Evolutionary conservation across 164 flowering plant species (phyloP).

Genomic region (Euptelea pleiosperma): DNA sequence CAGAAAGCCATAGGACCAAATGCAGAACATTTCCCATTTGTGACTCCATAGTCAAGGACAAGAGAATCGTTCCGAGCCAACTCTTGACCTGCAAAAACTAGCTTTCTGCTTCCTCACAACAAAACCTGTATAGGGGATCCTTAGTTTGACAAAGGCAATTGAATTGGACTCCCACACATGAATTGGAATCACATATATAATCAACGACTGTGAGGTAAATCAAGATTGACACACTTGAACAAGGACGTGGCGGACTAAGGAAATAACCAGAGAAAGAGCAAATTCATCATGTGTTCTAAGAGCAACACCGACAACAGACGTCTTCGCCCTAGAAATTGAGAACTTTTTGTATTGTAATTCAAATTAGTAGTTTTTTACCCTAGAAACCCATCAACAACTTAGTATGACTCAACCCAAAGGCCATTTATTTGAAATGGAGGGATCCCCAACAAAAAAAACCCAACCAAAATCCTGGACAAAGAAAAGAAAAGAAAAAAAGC

Average conservation of each 20-base stretch:
- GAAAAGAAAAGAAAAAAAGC: background rate
- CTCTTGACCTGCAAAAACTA: conserved; percentile 59
- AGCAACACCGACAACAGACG: conserved; percentile 58
- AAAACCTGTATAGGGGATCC: conserved; percentile 64
- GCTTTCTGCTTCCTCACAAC: conserved; percentile 63
- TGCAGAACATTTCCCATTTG: conserved; percentile 59
- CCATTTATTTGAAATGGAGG: background rate
- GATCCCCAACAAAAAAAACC: too few relatives aligned
- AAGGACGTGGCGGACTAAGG: conserved; percentile 5
- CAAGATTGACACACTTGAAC: conserved; percentile 38
- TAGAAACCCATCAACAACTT: background rate
- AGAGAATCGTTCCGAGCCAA: conserved; percentile 48
- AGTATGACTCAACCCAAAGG: background rate
- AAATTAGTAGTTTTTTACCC: conserved; percentile 5
- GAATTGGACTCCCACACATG: conserved; percentile 69
- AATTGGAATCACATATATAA: conserved; percentile 58
- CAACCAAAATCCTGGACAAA: conserved; percentile 12
- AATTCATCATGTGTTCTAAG: conserved; percentile 37
- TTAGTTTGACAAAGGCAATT: conserved; percentile 64
- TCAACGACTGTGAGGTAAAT: conserved; percentile 54
- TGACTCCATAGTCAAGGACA: conserved; percentile 61
- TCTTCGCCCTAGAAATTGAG: conserved; percentile 14
- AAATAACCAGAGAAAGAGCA: conserved; percentile 26
- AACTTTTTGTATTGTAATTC: background rate
- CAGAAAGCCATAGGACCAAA: conserved; percentile 59